Conservation (phyloP, 2,329 filamentous ascomycete species). For the Ascomycota sp. region DNA sequence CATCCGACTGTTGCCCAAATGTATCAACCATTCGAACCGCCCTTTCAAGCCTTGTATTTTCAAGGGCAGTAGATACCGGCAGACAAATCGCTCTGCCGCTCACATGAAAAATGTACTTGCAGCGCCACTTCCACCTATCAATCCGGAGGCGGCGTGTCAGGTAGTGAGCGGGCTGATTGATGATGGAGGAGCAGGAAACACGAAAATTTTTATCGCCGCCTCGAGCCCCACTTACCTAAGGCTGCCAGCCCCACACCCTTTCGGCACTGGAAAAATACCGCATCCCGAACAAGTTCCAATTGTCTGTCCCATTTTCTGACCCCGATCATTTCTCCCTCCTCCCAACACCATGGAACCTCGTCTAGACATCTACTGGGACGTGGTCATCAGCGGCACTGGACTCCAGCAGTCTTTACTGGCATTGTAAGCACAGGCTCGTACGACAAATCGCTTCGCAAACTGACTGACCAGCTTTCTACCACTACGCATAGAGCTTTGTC, state of each 20-base stretch:
- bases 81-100: constrained; percentile 45
- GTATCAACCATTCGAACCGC: constrained; percentile 72
- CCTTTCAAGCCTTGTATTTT: constrained; percentile 57
- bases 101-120: constrained; percentile 24
- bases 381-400: constrained; percentile 60
- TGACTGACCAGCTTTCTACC: constrained; percentile 11
- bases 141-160: constrained; percentile 10
- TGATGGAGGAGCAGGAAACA: too few species aligned
- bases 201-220: constrained; percentile 8
- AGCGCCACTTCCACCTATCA: constrained; percentile 25
- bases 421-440: constrained; percentile 33
- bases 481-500: constrained; percentile 55
- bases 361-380: constrained; percentile 57
- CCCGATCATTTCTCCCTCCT: constrained; percentile 4
- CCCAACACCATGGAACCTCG: constrained; percentile 46
- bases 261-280: constrained; percentile 5
- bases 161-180: constrained; percentile 11
- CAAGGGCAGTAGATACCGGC: constrained; percentile 80
- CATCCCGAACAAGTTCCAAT: constrained; percentile 1
- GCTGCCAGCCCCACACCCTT: not conserved
- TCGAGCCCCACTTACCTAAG: not conserved
- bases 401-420: constrained; percentile 62
- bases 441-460: constrained; percentile 9
- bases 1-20: too few species aligned
- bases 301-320: too few species aligned